A percentile compares a stretch with the other conserved stretches of the same genome.
Conservation (phyloP, 345 rosid species). For the Brassica nigra region DNA sequence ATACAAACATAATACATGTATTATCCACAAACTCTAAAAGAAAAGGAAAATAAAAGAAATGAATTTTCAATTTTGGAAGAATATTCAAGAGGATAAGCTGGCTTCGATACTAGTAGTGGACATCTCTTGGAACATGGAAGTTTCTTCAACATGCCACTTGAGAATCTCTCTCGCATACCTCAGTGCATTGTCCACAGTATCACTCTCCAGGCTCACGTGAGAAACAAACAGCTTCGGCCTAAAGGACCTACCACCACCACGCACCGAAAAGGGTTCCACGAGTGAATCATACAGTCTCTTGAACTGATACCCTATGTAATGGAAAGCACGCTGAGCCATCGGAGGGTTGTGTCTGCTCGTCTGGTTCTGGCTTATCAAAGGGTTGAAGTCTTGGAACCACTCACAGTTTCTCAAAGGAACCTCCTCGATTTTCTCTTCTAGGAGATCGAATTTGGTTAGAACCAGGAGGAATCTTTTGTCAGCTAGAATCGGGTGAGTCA, state of each 20-base stretch:
- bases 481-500: constrained; percentile 57
- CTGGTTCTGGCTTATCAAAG: constrained; percentile 52
- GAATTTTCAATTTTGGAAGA: background rate
- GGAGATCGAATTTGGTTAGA: constrained; percentile 78
- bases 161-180: constrained; percentile 66
- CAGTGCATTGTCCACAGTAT: constrained; percentile 60
- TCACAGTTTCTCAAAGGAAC: constrained; percentile 66
- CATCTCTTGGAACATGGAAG: constrained; percentile 37
- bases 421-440: constrained; percentile 67
- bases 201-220: constrained; percentile 57
- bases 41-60: background rate
- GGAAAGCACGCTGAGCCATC: constrained; percentile 66
- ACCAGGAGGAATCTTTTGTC: constrained; percentile 78
- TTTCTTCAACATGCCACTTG: constrained; percentile 58
- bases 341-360: constrained; percentile 45
- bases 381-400: constrained; percentile 79
- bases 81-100: constrained; percentile 49
- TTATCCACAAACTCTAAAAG: constrained; percentile 3
- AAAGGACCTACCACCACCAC: constrained; percentile 19
- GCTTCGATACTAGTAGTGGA: constrained; percentile 56
- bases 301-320: constrained; percentile 70
- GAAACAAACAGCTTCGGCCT: constrained; percentile 63
- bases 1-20: constrained; percentile 1
- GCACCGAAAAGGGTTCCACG: constrained; percentile 35
- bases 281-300: constrained; percentile 60